Percentiles rank a stretch among this genome's conserved stretches.
Evolutionary conservation across 106 monocot species (phyloP).

Genomic region (Posidonia australis): DNA sequence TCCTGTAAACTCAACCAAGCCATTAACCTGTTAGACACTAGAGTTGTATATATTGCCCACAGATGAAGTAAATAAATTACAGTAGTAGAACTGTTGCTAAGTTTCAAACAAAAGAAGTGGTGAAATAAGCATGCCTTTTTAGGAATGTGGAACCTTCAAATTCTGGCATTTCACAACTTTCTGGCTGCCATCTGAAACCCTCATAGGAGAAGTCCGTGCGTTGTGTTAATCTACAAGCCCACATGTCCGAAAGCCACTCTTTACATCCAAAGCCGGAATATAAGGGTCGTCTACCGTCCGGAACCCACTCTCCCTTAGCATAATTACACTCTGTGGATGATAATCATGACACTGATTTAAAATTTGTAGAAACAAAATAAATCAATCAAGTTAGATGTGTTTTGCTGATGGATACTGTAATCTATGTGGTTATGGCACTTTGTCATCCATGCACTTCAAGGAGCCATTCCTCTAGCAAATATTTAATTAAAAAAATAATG

Average conservation of each 20-base stretch:
- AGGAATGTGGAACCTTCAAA: constrained; percentile 53
- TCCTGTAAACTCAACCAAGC: constrained; percentile 27
- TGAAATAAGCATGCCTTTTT: constrained; percentile 25
- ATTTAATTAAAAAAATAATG: too few relatives aligned
- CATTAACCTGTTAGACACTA: background rate
- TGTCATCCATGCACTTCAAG: too few relatives aligned
- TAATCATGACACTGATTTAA: background rate
- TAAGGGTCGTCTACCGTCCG: constrained; percentile 8
- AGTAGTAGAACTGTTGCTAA: background rate
- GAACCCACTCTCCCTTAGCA: constrained; percentile 22
- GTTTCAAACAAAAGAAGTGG: background rate
- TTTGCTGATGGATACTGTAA: too few relatives aligned
- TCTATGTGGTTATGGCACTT: too few relatives aligned
- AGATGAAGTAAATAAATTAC: background rate
- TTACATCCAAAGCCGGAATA: constrained; percentile 28
- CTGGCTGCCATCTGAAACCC: constrained; percentile 64
- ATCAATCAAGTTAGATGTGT: too few relatives aligned
- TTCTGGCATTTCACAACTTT: constrained; percentile 60
- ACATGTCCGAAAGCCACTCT: constrained; percentile 24
- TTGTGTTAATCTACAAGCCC: constrained; percentile 56
- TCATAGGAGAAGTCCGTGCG: constrained; percentile 77
- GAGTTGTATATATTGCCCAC: background rate
- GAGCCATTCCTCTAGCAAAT: too few relatives aligned
- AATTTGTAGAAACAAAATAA: too few relatives aligned
- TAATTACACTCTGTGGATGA: constrained; percentile 18